A percentile compares a stretch with the other conserved stretches of the same genome.
These are phyloP conservation scores for Tylopilus subfusipes DNA, from an alignment of 768 basidiomycete genomes.

Conservation along the genomic window DNA sequence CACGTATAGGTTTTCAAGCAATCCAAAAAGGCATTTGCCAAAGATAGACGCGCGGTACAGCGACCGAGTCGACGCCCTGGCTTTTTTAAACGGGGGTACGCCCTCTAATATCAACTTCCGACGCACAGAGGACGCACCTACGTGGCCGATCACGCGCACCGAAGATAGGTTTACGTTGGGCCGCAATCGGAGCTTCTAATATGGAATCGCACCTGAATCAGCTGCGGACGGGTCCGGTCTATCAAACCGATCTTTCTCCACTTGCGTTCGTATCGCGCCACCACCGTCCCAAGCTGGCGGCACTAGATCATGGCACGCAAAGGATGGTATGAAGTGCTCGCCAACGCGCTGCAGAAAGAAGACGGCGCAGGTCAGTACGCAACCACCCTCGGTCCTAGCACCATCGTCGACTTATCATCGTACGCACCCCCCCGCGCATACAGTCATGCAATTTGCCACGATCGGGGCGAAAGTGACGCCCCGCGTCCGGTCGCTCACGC, in stretches of 20 bases:
- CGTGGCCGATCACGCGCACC: too few relatives aligned
- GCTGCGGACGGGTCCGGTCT: too few relatives aligned
- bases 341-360: not conserved
- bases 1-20: too few relatives aligned
- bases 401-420: too few relatives aligned
- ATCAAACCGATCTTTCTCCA: not conserved
- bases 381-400: not conserved
- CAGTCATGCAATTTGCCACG: not conserved
- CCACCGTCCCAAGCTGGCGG: not conserved
- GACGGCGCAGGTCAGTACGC: not conserved
- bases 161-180: not conserved
- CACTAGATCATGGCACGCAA: not conserved
- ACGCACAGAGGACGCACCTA: not conserved
- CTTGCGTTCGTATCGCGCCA: not conserved
- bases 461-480: not conserved
- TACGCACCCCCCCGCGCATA: not conserved
- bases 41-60: too few relatives aligned
- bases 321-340: not conserved
- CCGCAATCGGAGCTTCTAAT: not conserved
- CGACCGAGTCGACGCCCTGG: too few relatives aligned
- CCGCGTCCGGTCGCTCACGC: not conserved
- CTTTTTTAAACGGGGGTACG: too few relatives aligned
- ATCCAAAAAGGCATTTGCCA: too few relatives aligned
- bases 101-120: not conserved
- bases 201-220: not conserved